phyloP scores from a whole-genome alignment of 75 land plant genomes.

The Isoetes taiwanensis region DNA sequence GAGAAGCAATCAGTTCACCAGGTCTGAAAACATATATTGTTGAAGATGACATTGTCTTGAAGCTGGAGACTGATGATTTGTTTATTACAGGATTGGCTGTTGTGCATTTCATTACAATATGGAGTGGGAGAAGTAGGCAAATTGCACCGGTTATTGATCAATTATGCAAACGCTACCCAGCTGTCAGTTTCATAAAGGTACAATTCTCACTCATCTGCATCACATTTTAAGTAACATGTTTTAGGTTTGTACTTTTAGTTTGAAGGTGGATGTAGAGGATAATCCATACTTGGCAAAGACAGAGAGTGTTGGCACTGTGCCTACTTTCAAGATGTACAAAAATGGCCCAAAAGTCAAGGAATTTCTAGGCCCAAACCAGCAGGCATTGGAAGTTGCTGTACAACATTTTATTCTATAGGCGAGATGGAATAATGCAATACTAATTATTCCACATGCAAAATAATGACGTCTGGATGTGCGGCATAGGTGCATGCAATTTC shows the following conservation, averaged over 20 bases:
- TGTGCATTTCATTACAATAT: slow-evolving; percentile 2
- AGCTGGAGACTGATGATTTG: no score
- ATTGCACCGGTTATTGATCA: slow-evolving; percentile 1
- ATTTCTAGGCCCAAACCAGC: slow-evolving; percentile 53
- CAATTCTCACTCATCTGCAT: neutral
- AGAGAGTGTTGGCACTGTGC: slow-evolving; percentile 52
- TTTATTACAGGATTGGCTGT: slow-evolving; percentile 4
- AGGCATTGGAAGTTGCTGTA: slow-evolving; percentile 49
- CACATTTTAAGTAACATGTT: no score
- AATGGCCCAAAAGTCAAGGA: slow-evolving; percentile 61
- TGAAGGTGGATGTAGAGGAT: slow-evolving; percentile 56
- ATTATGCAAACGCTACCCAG: neutral
- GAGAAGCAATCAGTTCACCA: slow-evolving; percentile 2
- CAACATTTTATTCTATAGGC: no score
- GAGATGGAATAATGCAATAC: no score
- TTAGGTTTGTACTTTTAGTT: neutral
- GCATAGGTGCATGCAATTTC: no score
- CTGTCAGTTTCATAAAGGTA: slow-evolving; percentile 4
- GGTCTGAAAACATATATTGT: no score
- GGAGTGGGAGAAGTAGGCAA: slow-evolving; percentile 2
- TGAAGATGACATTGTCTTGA: no score
- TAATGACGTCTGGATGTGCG: no score
- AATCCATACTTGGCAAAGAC: slow-evolving; percentile 40
- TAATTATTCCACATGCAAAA: no score
- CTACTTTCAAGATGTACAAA: slow-evolving; percentile 81